phyloP scores from a whole-genome alignment of 768 basidiomycete species.

The Asterophora lycoperdoides region DNA sequence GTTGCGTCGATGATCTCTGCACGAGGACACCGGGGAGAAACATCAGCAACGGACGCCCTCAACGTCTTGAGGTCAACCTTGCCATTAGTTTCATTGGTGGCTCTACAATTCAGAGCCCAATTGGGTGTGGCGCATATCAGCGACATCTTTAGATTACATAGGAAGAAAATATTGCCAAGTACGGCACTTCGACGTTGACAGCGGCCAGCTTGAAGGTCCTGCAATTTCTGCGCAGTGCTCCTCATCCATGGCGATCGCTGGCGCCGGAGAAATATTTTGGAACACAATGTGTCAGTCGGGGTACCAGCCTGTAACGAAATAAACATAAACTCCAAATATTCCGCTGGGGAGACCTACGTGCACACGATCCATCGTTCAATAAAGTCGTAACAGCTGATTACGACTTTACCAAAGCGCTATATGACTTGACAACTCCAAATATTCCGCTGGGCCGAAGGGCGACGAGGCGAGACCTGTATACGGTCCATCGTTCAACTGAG shows the following conservation, averaged over 20 bases:
- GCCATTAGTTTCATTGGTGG: slow-evolving; percentile 46
- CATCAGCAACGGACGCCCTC: slow-evolving; percentile 1
- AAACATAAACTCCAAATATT: too few relatives aligned
- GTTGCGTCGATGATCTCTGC: too few relatives aligned
- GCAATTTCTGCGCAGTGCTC: slow-evolving; percentile 40
- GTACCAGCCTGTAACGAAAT: slow-evolving; percentile 45
- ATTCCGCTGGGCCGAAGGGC: too few relatives aligned
- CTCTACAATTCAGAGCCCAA: slow-evolving; percentile 44
- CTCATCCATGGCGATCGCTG: slow-evolving; percentile 47
- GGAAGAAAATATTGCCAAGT: slow-evolving; percentile 33
- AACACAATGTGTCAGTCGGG: too few relatives aligned
- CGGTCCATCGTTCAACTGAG: slow-evolving; percentile 62
- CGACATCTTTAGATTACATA: too few relatives aligned
- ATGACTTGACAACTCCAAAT: not conserved
- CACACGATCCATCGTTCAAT: too few relatives aligned
- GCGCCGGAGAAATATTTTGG: slow-evolving; percentile 55
- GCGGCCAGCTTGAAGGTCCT: slow-evolving; percentile 46
- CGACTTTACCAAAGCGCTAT: too few relatives aligned
- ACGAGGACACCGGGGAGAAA: slow-evolving; percentile 21
- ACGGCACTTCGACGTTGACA: slow-evolving; percentile 48
- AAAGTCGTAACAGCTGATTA: too few relatives aligned
- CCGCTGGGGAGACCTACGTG: too few relatives aligned
- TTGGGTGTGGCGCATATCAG: slow-evolving; percentile 4
- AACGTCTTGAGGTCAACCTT: slow-evolving; percentile 35
- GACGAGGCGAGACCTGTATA: slow-evolving; percentile 39